These are phyloP conservation scores for Ophiostoma australiae DNA, from an alignment of 2,329 filamentous ascomycete species.

Conservation along the genomic window DNA sequence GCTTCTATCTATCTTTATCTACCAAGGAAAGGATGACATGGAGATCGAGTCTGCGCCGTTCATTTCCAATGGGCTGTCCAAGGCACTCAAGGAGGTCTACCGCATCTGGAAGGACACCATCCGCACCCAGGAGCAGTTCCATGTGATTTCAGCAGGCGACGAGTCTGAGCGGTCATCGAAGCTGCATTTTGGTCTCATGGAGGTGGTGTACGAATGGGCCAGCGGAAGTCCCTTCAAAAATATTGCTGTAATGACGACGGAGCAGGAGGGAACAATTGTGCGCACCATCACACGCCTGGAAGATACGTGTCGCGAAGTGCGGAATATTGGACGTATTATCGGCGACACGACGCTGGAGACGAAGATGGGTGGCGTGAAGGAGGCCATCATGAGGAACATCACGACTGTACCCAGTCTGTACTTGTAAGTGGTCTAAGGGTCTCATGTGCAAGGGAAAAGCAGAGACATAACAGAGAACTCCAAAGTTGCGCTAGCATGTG, in stretches of 20 bases:
- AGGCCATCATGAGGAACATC: conserved; percentile 95
- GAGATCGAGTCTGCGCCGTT: conserved; percentile 70
- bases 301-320: conserved; percentile 94
- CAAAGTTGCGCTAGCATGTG: not conserved
- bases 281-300: conserved; percentile 89
- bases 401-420: conserved; percentile 85
- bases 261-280: conserved; percentile 95
- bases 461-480: not conserved
- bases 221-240: conserved; percentile 97
- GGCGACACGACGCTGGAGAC: conserved; percentile 87
- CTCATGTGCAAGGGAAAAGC: not conserved
- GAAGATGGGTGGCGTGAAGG: conserved; percentile 97
- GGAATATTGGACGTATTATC: conserved; percentile 92
- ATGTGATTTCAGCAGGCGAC: conserved; percentile 85
- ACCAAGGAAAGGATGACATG: conserved; percentile 71
- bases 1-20: conserved; percentile 88
- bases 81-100: conserved; percentile 79
- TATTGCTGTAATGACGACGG: conserved; percentile 91
- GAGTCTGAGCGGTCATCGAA: conserved; percentile 85
- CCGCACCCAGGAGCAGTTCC: conserved; percentile 77
- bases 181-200: conserved; percentile 87
- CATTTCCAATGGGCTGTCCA: conserved; percentile 74
- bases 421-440: conserved; percentile 53
- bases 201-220: conserved; percentile 98
- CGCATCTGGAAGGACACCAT: conserved; percentile 91